Percentiles rank a stretch among this genome's conserved stretches.
Evolutionary conservation across 257 asterid species (phyloP).

Genomic region (Buddleja alternifolia): DNA sequence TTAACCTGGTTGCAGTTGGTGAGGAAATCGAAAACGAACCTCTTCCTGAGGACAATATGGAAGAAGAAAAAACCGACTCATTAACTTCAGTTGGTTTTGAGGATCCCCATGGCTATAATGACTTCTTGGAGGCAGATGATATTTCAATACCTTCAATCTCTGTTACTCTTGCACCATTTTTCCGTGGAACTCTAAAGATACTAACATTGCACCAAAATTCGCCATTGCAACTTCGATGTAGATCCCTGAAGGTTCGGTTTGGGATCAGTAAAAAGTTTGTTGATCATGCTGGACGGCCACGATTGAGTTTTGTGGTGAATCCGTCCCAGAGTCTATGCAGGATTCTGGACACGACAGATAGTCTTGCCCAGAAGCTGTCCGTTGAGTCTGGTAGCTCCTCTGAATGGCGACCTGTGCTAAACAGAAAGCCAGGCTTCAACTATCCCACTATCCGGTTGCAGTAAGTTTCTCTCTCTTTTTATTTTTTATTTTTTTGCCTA

Average conservation of each 20-base stretch:
- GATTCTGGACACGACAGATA: slow-evolving; percentile 50
- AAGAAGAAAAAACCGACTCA: slow-evolving; percentile 39
- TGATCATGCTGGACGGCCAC: slow-evolving; percentile 49
- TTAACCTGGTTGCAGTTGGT: slow-evolving; percentile 41
- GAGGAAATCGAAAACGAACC: slow-evolving; percentile 32
- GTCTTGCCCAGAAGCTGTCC: slow-evolving; percentile 44
- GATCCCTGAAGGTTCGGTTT: slow-evolving; percentile 53
- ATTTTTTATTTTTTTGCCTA: slow-evolving; percentile 2
- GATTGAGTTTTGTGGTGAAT: slow-evolving; percentile 54
- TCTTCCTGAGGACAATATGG: slow-evolving; percentile 41
- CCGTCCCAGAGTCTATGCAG: slow-evolving; percentile 46
- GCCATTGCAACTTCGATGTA: slow-evolving; percentile 43
- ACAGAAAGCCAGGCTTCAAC: slow-evolving; percentile 51
- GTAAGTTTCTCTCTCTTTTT: slow-evolving; percentile 39
- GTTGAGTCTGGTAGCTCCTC: slow-evolving; percentile 55
- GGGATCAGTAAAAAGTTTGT: slow-evolving; percentile 46
- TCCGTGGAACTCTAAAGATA: slow-evolving; percentile 50
- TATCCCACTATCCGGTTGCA: slow-evolving; percentile 58
- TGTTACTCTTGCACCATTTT: slow-evolving; percentile 41
- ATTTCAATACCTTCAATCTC: slow-evolving; percentile 49
- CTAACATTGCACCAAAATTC: slow-evolving; percentile 40
- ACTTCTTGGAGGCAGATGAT: slow-evolving; percentile 48
- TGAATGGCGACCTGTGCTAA: slow-evolving; percentile 61
- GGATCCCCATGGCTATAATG: slow-evolving; percentile 31
- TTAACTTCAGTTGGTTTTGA: slow-evolving; percentile 27